Evolutionary conservation across 345 rosid genomes (phyloP).

Genomic region (Pseudoturritis turrita): DNA sequence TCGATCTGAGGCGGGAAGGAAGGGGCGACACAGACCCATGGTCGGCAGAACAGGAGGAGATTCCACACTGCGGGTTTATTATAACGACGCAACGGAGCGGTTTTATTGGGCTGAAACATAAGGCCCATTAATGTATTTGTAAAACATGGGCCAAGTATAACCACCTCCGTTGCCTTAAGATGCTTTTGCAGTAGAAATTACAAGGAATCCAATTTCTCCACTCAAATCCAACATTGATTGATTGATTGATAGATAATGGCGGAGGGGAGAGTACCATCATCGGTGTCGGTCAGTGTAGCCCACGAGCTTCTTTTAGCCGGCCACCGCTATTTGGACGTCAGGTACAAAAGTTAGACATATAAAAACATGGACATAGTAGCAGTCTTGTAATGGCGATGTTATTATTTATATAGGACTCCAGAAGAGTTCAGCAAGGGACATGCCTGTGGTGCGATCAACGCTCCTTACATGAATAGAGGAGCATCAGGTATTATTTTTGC

Average conservation of each 20-base stretch:
- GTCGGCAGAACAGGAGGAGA: too few relatives aligned
- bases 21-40: too few relatives aligned
- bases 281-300: conserved; percentile 82
- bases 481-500: conserved; percentile 48
- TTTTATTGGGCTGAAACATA: too few relatives aligned
- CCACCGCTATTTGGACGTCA: conserved; percentile 74
- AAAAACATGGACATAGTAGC: neutral
- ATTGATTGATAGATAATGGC: conserved; percentile 27
- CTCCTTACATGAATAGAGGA: conserved; percentile 67
- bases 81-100: too few relatives aligned
- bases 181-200: too few relatives aligned
- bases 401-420: conserved; percentile 36
- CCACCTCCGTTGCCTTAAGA: too few relatives aligned
- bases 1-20: too few relatives aligned
- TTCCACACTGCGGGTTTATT: too few relatives aligned
- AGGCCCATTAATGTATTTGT: too few relatives aligned
- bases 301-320: conserved; percentile 83
- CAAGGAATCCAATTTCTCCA: too few relatives aligned
- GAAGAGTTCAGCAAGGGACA: conserved; percentile 84
- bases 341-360: conserved; percentile 6
- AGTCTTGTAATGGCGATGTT: neutral
- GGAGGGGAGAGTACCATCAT: conserved; percentile 50
- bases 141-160: too few relatives aligned
- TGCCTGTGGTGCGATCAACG: conserved; percentile 64
- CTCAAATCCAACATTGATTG: too few relatives aligned